phyloP scores from a whole-genome alignment of 2,329 filamentous ascomycete species.

The Fusarium pilosicola region DNA sequence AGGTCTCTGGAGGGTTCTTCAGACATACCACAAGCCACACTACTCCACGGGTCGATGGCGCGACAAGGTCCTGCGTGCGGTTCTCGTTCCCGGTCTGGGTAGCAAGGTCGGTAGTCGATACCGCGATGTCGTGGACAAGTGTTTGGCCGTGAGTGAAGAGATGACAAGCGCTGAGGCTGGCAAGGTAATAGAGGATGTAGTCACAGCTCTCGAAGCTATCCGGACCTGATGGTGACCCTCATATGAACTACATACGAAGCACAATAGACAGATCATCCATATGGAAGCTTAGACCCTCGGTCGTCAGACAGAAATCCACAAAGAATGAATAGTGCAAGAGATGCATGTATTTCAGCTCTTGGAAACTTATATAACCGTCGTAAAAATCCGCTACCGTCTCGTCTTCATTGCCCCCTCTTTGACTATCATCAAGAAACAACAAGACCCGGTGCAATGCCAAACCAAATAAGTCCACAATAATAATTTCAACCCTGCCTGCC shows the following conservation, averaged over 20 bases:
- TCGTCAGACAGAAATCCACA: not conserved
- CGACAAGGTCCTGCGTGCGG: constrained; percentile 54
- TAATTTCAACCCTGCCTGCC: constrained; percentile 28
- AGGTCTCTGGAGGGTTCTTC: constrained; percentile 58
- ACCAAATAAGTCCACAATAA: constrained; percentile 36
- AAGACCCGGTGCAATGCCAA: constrained; percentile 34
- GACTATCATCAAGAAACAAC: constrained; percentile 22
- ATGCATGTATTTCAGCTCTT: constrained; percentile 37
- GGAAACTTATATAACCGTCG: constrained; percentile 38
- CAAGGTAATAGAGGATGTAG: constrained; percentile 55
- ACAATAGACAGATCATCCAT: not conserved
- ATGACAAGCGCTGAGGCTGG: constrained; percentile 51
- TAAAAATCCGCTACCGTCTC: constrained; percentile 33
- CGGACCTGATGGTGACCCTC: constrained; percentile 34
- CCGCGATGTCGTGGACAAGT: constrained; percentile 54
- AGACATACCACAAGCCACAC: constrained; percentile 53
- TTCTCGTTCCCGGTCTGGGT: constrained; percentile 53
- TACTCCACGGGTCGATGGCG: constrained; percentile 56
- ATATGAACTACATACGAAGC: not conserved
- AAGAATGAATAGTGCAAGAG: constrained; percentile 16
- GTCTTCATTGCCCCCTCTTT: constrained; percentile 16
- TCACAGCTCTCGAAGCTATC: constrained; percentile 53
- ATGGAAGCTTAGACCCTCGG: not conserved
- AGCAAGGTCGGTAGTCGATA: constrained; percentile 55
- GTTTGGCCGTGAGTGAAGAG: constrained; percentile 52